phyloP scores from a whole-genome alignment of 1,284 basidiomycete species.

The Vanrija humicola region DNA sequence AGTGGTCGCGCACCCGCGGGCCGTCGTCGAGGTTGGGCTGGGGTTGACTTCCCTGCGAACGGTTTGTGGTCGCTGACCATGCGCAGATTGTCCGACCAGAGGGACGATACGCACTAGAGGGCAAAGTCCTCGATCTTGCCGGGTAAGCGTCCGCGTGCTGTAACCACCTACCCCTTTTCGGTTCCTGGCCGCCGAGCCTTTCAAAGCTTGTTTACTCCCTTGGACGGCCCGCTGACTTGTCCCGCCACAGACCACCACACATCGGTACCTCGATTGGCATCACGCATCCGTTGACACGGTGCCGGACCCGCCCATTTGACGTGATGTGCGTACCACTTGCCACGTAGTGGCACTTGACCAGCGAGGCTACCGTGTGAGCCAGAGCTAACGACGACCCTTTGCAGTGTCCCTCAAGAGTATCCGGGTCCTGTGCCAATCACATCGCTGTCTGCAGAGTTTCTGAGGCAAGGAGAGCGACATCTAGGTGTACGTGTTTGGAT shows the following conservation, averaged over 20 bases:
- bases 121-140: slow-evolving; percentile 18
- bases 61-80: neutral
- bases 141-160: slow-evolving; percentile 7
- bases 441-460: slow-evolving; percentile 15
- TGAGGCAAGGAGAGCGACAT: slow-evolving; percentile 19
- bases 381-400: neutral
- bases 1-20: too few relatives aligned
- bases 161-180: neutral
- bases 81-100: slow-evolving; percentile 17
- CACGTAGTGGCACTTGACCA: neutral
- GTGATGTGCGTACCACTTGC: slow-evolving; percentile 12
- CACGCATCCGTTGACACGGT: slow-evolving; percentile 15
- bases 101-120: slow-evolving; percentile 14
- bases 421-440: slow-evolving; percentile 19
- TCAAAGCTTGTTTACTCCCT: too few relatives aligned
- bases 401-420: slow-evolving; percentile 17
- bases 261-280: slow-evolving; percentile 20
- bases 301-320: slow-evolving; percentile 13
- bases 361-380: neutral
- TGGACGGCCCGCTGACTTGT: neutral
- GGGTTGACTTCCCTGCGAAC: neutral
- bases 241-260: slow-evolving; percentile 14
- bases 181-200: neutral
- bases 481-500: slow-evolving; percentile 11
- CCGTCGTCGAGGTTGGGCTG: too few relatives aligned